Conservation (phyloP, 1,284 basidiomycete species). For the Malassezia slooffiae region DNA sequence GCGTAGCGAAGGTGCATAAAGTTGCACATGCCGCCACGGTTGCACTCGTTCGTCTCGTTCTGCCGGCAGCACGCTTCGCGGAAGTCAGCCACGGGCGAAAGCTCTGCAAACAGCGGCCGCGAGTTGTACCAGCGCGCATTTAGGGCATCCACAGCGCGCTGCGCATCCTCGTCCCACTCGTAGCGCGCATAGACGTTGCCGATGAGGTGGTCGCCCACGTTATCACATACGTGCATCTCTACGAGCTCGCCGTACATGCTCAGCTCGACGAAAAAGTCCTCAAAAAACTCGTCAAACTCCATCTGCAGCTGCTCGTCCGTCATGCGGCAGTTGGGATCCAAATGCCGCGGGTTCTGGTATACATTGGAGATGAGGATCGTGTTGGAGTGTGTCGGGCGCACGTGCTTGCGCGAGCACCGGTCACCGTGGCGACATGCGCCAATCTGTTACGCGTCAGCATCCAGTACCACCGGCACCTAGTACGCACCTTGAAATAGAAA, state of each 20-base stretch:
- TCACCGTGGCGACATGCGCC: slow-evolving; percentile 93
- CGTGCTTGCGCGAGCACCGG: slow-evolving; percentile 91
- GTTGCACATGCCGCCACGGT: slow-evolving; percentile 67
- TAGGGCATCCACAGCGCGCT: slow-evolving; percentile 77
- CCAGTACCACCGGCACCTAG: not conserved
- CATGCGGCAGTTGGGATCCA: slow-evolving; percentile 67
- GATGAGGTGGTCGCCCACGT: slow-evolving; percentile 95
- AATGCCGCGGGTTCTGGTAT: slow-evolving; percentile 89
- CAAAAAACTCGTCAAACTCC: slow-evolving; percentile 93
- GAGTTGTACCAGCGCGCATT: slow-evolving; percentile 98
- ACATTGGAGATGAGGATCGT: slow-evolving; percentile 97
- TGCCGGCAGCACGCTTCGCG: slow-evolving; percentile 97
- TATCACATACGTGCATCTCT: slow-evolving; percentile 94
- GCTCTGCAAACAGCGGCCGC: slow-evolving; percentile 90
- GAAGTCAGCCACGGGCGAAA: slow-evolving; percentile 97
- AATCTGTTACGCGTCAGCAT: slow-evolving; percentile 60
- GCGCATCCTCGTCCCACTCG: slow-evolving; percentile 96
- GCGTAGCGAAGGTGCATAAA: slow-evolving; percentile 74
- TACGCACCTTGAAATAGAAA: slow-evolving; percentile 75
- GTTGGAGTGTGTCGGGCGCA: slow-evolving; percentile 90
- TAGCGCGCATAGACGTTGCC: slow-evolving; percentile 98
- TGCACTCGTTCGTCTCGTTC: slow-evolving; percentile 57
- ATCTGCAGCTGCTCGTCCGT: slow-evolving; percentile 72
- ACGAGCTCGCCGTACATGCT: slow-evolving; percentile 87
- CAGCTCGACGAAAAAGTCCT: slow-evolving; percentile 66